Evolutionary conservation across 1,284 basidiomycete species (phyloP), one percentile per base, ranked within the genome.

Genomic region (Boletus semigastroideus): DNA sequence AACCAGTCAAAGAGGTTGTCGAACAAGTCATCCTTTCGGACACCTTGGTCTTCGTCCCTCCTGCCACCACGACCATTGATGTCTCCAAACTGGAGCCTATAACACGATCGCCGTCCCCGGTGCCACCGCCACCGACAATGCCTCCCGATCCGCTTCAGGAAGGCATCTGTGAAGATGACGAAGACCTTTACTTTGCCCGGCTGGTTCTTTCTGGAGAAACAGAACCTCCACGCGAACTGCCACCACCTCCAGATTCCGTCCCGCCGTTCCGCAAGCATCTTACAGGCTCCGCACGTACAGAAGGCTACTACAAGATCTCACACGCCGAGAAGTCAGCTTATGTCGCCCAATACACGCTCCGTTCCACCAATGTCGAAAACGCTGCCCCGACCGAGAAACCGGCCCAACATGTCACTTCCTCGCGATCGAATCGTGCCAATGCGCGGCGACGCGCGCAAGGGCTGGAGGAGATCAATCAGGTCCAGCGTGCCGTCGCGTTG

Each of bases 261-360:
- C 68, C 70, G 17, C 72, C 79, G 22, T 79, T 83, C 67, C 84
- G 84, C 43, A 82, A 82, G 43, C 92, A 95, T 63, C 58, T 80
- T 48, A 88, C 87, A 0, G 93, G 93, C 25, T 87, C 89, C 28
- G 92, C 93, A 34, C 84, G 95, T 25, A 94, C 94, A 0, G 92
- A 98, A 72, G 96, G 97, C 1, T 93, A 87, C 70, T 96, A 96
- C 80, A 92, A 92, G 75, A 93, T 99, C 65, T 87, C 92, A 0
- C 88, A 94, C 55, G 84, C 87, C 4, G 90, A 95, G 64, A 99
- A 99, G 75, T 88, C 93, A 1, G 84, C 84, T 7, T 98, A 99
- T 65, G 82, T 90, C 51, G 82, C 85, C 4, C 88, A 90, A 68
- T 90, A 91, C 65, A 84, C 85, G 49, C 73, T 78, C 41, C 83